A percentile compares a stretch with the other conserved stretches of the same genome.
Evolutionary conservation across 306 rosid species (phyloP).

Genomic region (Dalbergia cochinchinensis): DNA sequence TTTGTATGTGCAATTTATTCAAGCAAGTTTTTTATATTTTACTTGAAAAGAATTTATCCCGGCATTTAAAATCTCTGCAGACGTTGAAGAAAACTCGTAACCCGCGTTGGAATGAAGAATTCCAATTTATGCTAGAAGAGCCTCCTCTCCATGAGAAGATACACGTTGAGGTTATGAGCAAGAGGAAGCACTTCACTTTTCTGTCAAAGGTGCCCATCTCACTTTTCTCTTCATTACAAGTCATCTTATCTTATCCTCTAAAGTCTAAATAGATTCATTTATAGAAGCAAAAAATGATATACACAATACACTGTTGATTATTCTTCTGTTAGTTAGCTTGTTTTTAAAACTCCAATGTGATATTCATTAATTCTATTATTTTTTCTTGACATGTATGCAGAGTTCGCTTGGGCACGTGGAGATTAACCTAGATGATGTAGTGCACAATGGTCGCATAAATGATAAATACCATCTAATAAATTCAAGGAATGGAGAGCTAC

Average conservation of each 20-base stretch:
- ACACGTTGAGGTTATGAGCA: slow-evolving; percentile 77
- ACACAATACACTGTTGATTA: neutral
- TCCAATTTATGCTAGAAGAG: slow-evolving; percentile 88
- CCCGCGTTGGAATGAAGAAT: slow-evolving; percentile 91
- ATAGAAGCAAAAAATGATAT: neutral
- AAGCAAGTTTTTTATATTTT: neutral
- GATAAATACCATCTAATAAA: slow-evolving; percentile 76
- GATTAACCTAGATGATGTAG: slow-evolving; percentile 79
- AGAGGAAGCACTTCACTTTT: slow-evolving; percentile 62
- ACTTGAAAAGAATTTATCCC: neutral
- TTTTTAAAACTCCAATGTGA: neutral
- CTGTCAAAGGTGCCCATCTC: slow-evolving; percentile 64
- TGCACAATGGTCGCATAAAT: slow-evolving; percentile 81
- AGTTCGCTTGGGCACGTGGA: slow-evolving; percentile 85
- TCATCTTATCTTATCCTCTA: neutral
- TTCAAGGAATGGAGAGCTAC: slow-evolving; percentile 79
- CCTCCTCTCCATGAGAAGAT: slow-evolving; percentile 87
- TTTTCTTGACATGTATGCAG: slow-evolving; percentile 40
- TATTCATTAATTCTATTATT: neutral
- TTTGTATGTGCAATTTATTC: neutral
- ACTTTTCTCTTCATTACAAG: slow-evolving; percentile 12
- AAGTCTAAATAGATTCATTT: neutral
- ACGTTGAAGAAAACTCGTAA: slow-evolving; percentile 73
- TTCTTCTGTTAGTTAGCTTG: neutral
- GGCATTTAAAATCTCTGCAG: slow-evolving; percentile 47